Evolutionary conservation across 345 rosid genomes (phyloP).

Genomic region (Eutrema japonicum): DNA sequence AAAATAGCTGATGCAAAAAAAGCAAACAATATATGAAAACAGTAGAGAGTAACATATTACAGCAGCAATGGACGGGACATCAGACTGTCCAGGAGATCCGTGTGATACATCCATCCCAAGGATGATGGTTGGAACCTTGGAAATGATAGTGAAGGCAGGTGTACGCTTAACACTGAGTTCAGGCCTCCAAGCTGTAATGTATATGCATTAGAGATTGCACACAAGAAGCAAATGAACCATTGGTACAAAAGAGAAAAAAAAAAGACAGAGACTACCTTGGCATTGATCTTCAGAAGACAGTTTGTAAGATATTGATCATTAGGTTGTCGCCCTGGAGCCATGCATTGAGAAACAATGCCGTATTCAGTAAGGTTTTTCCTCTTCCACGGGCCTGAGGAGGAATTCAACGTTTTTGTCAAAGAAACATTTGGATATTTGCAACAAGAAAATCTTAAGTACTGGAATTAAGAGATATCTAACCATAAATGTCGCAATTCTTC

Average conservation of each 20-base stretch:
- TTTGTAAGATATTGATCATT: conserved; percentile 93
- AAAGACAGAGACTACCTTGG: conserved; percentile 58
- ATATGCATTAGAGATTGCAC: conserved; percentile 24
- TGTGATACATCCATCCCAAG: conserved; percentile 86
- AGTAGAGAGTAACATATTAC: conserved; percentile 40
- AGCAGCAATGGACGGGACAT: conserved; percentile 71
- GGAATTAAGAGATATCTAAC: conserved; percentile 43
- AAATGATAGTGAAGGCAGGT: conserved; percentile 63
- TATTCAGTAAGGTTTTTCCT: conserved; percentile 71
- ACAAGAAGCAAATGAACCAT: conserved; percentile 14
- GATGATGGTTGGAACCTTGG: conserved; percentile 67
- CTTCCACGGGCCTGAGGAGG: conserved; percentile 83
- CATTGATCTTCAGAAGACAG: conserved; percentile 84
- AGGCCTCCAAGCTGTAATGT: conserved; percentile 83
- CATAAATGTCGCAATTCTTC: conserved; percentile 83
- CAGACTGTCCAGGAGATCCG: conserved; percentile 76
- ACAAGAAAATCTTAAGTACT: not conserved
- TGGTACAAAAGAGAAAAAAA: not conserved
- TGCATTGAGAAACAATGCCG: conserved; percentile 90
- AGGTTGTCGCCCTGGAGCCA: conserved; percentile 70
- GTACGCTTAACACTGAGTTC: conserved; percentile 67
- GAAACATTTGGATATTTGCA: not conserved
- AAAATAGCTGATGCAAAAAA: conserved; percentile 1
- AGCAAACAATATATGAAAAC: not conserved
- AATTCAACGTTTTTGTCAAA: not conserved